phyloP scores from a whole-genome alignment of 116 monocot genomes.

The Iris pallida region DNA sequence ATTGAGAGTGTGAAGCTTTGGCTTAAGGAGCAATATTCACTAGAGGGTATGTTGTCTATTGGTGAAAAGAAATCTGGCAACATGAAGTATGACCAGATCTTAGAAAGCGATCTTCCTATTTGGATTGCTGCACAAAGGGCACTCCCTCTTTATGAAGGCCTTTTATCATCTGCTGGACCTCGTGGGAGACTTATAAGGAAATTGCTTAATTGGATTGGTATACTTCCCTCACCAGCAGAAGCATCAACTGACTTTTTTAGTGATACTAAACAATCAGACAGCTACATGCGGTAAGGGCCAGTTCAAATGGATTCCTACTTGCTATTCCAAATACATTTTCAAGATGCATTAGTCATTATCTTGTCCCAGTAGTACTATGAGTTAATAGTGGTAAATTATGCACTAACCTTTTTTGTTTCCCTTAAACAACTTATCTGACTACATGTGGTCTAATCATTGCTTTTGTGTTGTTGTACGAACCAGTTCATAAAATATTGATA shows the following conservation, averaged over 20 bases:
- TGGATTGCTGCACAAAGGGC: constrained; percentile 93
- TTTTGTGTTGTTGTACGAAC: too few species aligned
- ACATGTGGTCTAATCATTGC: too few species aligned
- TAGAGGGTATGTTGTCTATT: constrained; percentile 23
- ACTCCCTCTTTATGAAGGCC: constrained; percentile 76
- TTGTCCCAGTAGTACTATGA: too few species aligned
- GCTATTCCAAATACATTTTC: too few species aligned
- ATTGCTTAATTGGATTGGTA: constrained; percentile 71
- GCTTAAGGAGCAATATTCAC: constrained; percentile 63
- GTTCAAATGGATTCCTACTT: not conserved
- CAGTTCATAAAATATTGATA: not conserved
- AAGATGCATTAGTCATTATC: too few species aligned
- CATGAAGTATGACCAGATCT: constrained; percentile 16
- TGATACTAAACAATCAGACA: constrained; percentile 35
- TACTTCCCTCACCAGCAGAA: constrained; percentile 62
- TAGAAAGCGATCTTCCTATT: constrained; percentile 61
- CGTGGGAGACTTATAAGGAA: constrained; percentile 81
- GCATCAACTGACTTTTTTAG: constrained; percentile 31
- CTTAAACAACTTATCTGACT: too few species aligned
- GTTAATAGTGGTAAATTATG: too few species aligned
- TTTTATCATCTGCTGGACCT: constrained; percentile 82
- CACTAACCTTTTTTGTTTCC: too few species aligned
- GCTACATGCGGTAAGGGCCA: constrained; percentile 48
- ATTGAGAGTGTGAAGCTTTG: constrained; percentile 56
- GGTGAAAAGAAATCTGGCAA: constrained; percentile 20